A percentile compares a stretch with the other conserved stretches of the same genome.
Conservation (phyloP, 352 stramenopile genomes). For the Globisporangium ultimum region DNA sequence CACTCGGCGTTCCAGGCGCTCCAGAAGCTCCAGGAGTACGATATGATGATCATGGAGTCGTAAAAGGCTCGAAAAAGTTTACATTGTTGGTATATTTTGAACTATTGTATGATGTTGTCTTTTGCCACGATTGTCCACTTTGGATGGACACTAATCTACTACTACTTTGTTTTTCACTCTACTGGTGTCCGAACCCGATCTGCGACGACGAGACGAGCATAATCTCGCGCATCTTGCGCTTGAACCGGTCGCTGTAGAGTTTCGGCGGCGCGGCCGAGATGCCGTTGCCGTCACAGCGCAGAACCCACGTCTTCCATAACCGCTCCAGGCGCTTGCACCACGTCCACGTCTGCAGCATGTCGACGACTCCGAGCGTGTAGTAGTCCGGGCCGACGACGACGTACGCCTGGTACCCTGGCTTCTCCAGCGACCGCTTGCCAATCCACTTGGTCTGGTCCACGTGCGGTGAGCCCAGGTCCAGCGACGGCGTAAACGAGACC, state of each 20-base stretch:
- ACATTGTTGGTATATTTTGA: slow-evolving; percentile 13
- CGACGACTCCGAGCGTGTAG: slow-evolving; percentile 88
- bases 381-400: slow-evolving; percentile 81
- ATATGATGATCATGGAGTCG: slow-evolving; percentile 72
- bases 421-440: slow-evolving; percentile 55
- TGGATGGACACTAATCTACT: not conserved
- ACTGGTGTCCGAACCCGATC: slow-evolving; percentile 46
- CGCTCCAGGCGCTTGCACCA: slow-evolving; percentile 78
- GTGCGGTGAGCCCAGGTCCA: slow-evolving; percentile 23
- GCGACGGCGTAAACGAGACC: slow-evolving; percentile 30
- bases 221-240: slow-evolving; percentile 80
- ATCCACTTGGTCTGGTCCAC: slow-evolving; percentile 39
- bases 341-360: slow-evolving; percentile 90
- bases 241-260: slow-evolving; percentile 77
- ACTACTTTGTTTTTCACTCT: not conserved
- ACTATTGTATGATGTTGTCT: slow-evolving; percentile 20
- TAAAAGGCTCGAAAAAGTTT: slow-evolving; percentile 18
- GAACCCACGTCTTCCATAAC: slow-evolving; percentile 80
- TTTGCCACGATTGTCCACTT: not conserved
- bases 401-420: slow-evolving; percentile 62
- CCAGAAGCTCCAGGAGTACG: slow-evolving; percentile 83
- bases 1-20: slow-evolving; percentile 72
- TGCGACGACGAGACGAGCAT: slow-evolving; percentile 70
- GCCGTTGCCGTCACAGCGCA: slow-evolving; percentile 61
- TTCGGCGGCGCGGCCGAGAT: slow-evolving; percentile 77